These are phyloP conservation scores for Zasmidium angulare DNA, from an alignment of 2,329 filamentous ascomycete species.

Conservation along the genomic window DNA sequence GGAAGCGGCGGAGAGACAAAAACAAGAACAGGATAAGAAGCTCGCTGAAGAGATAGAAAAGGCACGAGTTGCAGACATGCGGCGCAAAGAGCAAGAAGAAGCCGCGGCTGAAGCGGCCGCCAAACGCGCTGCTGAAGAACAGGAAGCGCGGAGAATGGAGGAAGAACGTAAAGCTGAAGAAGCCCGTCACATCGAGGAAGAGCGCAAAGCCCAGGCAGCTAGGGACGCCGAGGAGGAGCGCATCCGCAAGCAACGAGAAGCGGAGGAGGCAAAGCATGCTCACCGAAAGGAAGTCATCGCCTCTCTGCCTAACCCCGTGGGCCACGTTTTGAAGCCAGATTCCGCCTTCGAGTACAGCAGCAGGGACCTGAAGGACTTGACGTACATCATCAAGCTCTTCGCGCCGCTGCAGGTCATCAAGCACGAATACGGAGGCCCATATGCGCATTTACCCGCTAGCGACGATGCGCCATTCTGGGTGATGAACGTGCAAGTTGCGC, in stretches of 20 bases:
- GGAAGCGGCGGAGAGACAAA: conserved; percentile 18
- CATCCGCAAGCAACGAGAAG: conserved; percentile 16
- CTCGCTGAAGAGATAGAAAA: conserved; percentile 17
- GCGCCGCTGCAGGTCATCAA: conserved; percentile 28
- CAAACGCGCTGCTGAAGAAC: conserved; percentile 23
- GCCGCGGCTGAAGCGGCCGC: conserved; percentile 25
- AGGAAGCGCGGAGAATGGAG: conserved; percentile 15
- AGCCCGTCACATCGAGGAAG: conserved; percentile 8
- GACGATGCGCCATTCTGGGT: conserved; percentile 23
- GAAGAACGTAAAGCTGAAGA: conserved; percentile 20
- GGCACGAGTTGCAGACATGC: conserved; percentile 15
- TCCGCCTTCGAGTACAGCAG: conserved; percentile 17
- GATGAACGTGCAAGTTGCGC: conserved; percentile 33
- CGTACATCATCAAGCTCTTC: conserved; percentile 22
- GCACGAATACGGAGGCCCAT: conserved; percentile 13
- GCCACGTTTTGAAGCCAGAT: conserved; percentile 21
- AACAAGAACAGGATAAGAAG: conserved; percentile 19
- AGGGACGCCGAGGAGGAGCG: conserved; percentile 27
- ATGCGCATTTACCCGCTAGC: conserved; percentile 11
- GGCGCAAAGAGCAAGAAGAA: conserved; percentile 24
- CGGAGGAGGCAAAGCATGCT: conserved; percentile 21
- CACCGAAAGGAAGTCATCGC: conserved; percentile 23
- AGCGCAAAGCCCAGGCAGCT: conserved; percentile 18
- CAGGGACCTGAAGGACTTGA: conserved; percentile 7
- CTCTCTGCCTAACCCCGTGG: conserved; percentile 25